phyloP scores from a whole-genome alignment of 257 asterid genomes.

The Forsythia suspensa region DNA sequence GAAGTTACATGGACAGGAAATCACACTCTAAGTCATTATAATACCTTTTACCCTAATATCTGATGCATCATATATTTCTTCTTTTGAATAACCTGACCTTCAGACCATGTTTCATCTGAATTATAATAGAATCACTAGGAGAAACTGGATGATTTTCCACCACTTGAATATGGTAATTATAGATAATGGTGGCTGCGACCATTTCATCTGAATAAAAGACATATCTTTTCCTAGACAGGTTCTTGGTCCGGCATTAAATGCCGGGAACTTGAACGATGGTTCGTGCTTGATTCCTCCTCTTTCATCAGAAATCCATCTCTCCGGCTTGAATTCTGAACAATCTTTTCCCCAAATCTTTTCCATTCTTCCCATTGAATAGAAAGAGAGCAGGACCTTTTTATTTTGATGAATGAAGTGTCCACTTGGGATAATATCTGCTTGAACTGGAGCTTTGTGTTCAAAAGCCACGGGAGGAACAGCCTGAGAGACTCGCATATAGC shows the following conservation, averaged over 20 bases:
- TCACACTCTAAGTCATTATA: no score
- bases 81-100: conserved; percentile 1
- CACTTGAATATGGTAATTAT: background rate
- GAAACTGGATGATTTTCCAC: conserved; percentile 18
- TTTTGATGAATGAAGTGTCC: conserved; percentile 1
- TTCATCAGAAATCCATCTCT: conserved; percentile 22
- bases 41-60: no score
- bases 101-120: conserved; percentile 25
- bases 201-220: conserved; percentile 21
- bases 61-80: no score
- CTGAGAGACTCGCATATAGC: conserved; percentile 26
- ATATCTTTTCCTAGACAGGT: conserved; percentile 25
- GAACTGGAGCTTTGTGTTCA: conserved; percentile 19
- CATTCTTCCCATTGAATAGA: conserved; percentile 21
- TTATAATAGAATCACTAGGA: conserved; percentile 16
- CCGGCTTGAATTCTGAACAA: conserved; percentile 26
- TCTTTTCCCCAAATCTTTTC: conserved; percentile 26
- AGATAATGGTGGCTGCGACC: conserved; percentile 13
- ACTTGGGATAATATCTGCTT: conserved; percentile 14
- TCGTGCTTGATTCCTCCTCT: conserved; percentile 4
- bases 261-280: conserved; percentile 25
- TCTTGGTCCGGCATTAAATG: conserved; percentile 25
- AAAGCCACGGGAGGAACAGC: conserved; percentile 20
- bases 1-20: no score
- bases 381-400: background rate